Percentiles rank a stretch among this genome's conserved stretches.
Evolutionary conservation across 2,329 filamentous ascomycete species (phyloP).

Genomic region (Trematosphaeria pertusa): DNA sequence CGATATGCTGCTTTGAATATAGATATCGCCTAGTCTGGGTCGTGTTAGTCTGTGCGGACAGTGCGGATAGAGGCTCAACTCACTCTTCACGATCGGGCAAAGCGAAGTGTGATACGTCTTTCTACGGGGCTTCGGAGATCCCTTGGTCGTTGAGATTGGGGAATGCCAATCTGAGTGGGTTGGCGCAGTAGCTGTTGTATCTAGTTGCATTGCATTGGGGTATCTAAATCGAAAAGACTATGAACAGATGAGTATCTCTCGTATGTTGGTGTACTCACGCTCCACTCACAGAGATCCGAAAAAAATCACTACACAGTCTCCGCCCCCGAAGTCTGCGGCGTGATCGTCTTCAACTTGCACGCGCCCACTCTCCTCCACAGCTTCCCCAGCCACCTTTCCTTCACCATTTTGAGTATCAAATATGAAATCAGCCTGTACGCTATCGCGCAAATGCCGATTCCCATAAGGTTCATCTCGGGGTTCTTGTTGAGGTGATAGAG

Average conservation of each 20-base stretch:
- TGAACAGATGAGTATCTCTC: constrained; percentile 1
- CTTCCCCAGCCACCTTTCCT: constrained; percentile 58
- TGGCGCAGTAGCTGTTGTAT: too few relatives aligned
- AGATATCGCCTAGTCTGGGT: too few relatives aligned
- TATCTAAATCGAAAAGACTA: background rate
- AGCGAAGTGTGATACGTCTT: too few relatives aligned
- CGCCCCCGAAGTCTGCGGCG: background rate
- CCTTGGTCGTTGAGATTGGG: too few relatives aligned
- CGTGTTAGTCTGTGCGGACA: too few relatives aligned
- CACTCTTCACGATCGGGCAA: too few relatives aligned
- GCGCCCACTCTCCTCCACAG: constrained; percentile 35
- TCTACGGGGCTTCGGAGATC: too few relatives aligned
- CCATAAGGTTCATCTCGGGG: constrained; percentile 66
- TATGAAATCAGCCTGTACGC: constrained; percentile 71
- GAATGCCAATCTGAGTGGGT: too few relatives aligned
- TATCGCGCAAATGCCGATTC: constrained; percentile 68
- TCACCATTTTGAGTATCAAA: constrained; percentile 61
- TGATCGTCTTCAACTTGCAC: background rate
- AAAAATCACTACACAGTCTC: background rate
- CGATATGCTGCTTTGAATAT: too few relatives aligned
- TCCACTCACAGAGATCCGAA: background rate
- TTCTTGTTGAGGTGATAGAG: constrained; percentile 72
- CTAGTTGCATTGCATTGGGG: background rate
- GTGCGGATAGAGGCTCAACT: too few relatives aligned
- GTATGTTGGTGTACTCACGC: background rate